Conservation (phyloP, 2,329 filamentous ascomycete genomes). For the Penicillium capsulatum region DNA sequence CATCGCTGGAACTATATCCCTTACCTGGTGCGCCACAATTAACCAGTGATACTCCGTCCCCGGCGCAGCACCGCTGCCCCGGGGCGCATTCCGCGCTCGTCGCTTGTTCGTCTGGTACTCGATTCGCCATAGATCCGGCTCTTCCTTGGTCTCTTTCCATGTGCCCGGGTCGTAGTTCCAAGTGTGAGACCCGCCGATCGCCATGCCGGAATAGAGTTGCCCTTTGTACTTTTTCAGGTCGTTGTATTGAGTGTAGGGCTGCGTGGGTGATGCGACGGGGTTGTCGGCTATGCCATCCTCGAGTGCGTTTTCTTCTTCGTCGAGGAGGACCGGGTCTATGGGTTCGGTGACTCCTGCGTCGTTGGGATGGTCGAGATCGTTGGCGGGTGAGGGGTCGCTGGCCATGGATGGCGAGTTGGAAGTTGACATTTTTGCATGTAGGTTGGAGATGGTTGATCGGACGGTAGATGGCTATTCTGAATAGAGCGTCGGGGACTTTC, state of each 20-base stretch:
- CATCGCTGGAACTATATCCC: not conserved
- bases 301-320: constrained; percentile 23
- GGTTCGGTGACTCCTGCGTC: not conserved
- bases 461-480: not conserved
- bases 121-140: constrained; percentile 35
- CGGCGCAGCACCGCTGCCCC: constrained; percentile 33
- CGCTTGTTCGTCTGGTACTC: constrained; percentile 32
- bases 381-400: not conserved
- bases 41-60: constrained; percentile 37
- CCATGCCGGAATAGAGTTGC: constrained; percentile 36
- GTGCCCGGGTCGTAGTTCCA: constrained; percentile 37
- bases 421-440: not conserved
- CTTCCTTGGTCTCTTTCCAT: constrained; percentile 36
- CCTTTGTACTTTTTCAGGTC: constrained; percentile 33
- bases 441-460: not conserved
- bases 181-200: constrained; percentile 35
- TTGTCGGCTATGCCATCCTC: constrained; percentile 12
- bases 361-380: not conserved
- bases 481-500: not conserved
- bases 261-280: constrained; percentile 1
- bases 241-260: constrained; percentile 25
- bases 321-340: constrained; percentile 9
- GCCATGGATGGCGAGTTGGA: not conserved
- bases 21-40: constrained; percentile 35
- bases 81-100: constrained; percentile 29